Conservation (phyloP, 768 basidiomycete species). For the Pleurotus salmoneostramineus region DNA sequence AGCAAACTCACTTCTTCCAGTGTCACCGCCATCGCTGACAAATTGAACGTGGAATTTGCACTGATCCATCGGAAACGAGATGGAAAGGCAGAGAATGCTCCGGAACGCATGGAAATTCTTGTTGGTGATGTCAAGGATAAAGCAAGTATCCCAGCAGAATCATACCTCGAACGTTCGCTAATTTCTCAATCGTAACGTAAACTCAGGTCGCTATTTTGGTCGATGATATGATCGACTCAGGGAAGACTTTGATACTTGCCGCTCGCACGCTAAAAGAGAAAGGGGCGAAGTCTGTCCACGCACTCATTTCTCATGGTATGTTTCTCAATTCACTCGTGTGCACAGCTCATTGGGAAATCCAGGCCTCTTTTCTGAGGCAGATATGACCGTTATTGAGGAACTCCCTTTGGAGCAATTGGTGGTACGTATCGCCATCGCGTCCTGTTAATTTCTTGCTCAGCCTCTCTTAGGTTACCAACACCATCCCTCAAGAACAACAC, state of each 20-base stretch:
- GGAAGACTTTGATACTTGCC: slow-evolving; percentile 83
- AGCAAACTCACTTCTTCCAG: slow-evolving; percentile 33
- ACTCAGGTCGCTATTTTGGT: slow-evolving; percentile 86
- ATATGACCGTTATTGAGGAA: slow-evolving; percentile 60
- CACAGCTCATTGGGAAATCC: not conserved
- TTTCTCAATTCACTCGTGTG: slow-evolving; percentile 9
- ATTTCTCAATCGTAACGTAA: slow-evolving; percentile 4
- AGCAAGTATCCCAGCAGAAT: slow-evolving; percentile 29
- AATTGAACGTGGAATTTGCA: slow-evolving; percentile 92
- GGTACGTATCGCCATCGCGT: slow-evolving; percentile 40
- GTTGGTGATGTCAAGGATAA: slow-evolving; percentile 95
- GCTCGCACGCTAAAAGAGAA: slow-evolving; percentile 83
- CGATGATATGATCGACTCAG: slow-evolving; percentile 99
- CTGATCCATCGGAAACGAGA: slow-evolving; percentile 91
- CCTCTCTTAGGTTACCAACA: slow-evolving; percentile 78
- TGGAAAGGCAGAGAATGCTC: slow-evolving; percentile 57
- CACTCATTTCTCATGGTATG: slow-evolving; percentile 90
- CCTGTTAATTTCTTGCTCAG: not conserved
- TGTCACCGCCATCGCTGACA: slow-evolving; percentile 92
- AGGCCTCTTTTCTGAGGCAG: slow-evolving; percentile 81
- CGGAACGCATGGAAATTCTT: slow-evolving; percentile 86
- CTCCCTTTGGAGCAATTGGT: slow-evolving; percentile 85
- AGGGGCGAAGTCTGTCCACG: slow-evolving; percentile 84
- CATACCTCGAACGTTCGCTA: not conserved
- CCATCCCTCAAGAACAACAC: slow-evolving; percentile 81